A percentile compares a stretch with the other conserved stretches of the same genome.
These are phyloP conservation scores for Luvunga scandens DNA, from an alignment of 345 rosid genomes.

Conservation along the genomic window DNA sequence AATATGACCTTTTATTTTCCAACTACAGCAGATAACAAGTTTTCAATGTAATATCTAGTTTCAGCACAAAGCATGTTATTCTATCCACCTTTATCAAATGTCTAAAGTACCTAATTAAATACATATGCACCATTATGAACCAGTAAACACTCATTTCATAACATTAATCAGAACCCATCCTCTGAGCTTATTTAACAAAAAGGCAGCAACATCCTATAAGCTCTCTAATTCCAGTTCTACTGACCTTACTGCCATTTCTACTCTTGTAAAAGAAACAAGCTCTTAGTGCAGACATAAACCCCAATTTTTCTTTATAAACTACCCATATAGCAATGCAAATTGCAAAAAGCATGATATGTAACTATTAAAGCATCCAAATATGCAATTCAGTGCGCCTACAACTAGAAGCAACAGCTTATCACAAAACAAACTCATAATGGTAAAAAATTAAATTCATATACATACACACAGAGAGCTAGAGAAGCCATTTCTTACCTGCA, in stretches of 20 bases:
- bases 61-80: not conserved
- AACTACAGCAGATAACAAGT: not conserved
- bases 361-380: not conserved
- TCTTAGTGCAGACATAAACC: not conserved
- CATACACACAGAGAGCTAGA: not conserved
- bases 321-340: not conserved
- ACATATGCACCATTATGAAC: not conserved
- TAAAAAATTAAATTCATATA: not conserved
- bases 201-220: not conserved
- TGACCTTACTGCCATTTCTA: not conserved
- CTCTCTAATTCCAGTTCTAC: not conserved
- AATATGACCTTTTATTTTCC: not conserved
- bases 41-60: not conserved
- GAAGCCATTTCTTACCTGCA: slow-evolving; percentile 14
- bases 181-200: not conserved
- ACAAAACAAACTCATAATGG: not conserved
- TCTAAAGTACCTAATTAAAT: not conserved
- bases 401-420: not conserved
- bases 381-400: not conserved
- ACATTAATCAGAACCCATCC: not conserved
- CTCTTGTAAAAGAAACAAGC: not conserved
- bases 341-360: too few species aligned
- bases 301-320: not conserved
- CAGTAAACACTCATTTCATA: not conserved
- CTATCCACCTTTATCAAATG: not conserved